These are phyloP conservation scores for Coemansia biformis DNA, from an alignment of 192 early-diverging fungal species.

Conservation along the genomic window DNA sequence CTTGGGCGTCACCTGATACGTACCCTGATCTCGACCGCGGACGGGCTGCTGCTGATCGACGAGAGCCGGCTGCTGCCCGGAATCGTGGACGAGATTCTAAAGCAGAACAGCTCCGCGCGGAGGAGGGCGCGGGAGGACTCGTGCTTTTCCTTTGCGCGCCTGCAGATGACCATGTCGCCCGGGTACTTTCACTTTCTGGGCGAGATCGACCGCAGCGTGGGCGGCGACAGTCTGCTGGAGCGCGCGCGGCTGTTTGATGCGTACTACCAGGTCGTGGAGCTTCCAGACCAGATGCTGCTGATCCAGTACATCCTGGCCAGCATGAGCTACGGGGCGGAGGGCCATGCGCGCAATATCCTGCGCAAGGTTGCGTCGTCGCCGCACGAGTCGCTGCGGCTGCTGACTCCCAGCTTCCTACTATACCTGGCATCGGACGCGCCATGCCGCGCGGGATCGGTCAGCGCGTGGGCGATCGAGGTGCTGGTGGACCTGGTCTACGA, in stretches of 20 bases:
- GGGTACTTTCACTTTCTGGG: constrained; percentile 50
- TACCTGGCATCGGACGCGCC: constrained; percentile 36
- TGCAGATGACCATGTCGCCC: constrained; percentile 52
- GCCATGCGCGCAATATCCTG: constrained; percentile 45
- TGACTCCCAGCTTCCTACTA: constrained; percentile 39
- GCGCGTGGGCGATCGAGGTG: constrained; percentile 47
- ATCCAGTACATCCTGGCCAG: constrained; percentile 48
- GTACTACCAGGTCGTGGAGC: constrained; percentile 49
- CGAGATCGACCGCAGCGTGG: constrained; percentile 38
- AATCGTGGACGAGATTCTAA: constrained; percentile 43
- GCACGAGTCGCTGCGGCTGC: constrained; percentile 35
- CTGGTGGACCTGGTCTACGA: constrained; percentile 32
- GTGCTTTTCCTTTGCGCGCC: constrained; percentile 46
- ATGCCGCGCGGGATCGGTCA: constrained; percentile 30
- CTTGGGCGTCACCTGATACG: constrained; percentile 46
- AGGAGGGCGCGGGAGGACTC: constrained; percentile 41
- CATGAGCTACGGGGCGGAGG: constrained; percentile 34
- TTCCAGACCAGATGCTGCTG: constrained; percentile 41
- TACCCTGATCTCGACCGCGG: constrained; percentile 44
- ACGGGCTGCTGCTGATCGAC: constrained; percentile 46
- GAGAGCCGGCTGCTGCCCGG: constrained; percentile 41
- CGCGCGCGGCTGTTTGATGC: constrained; percentile 45
- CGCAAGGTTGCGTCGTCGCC: constrained; percentile 45
- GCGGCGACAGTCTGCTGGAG: constrained; percentile 40
- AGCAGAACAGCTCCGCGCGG: constrained; percentile 35